Percentiles rank a stretch among this genome's conserved stretches.
These are phyloP conservation scores for Steccherinum ochraceum DNA, from an alignment of 768 basidiomycete species.

Conservation along the genomic window DNA sequence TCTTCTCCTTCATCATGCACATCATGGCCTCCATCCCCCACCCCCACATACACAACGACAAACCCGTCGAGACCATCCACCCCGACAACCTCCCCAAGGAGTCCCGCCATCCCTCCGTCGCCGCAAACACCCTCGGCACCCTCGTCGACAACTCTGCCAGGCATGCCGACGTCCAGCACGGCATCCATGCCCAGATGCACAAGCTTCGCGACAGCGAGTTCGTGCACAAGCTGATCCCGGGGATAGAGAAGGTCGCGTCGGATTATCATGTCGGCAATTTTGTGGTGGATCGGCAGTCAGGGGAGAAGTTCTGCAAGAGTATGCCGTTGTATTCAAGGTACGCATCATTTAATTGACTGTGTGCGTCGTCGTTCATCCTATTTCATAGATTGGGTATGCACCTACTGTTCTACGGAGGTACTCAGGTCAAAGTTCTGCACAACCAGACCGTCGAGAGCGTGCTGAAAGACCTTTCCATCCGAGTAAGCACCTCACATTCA, in stretches of 20 bases:
- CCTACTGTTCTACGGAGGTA: conserved; percentile 57
- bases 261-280: conserved; percentile 56
- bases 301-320: conserved; percentile 56
- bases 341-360: conserved; percentile 15
- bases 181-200: conserved; percentile 30
- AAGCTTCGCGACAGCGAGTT: conserved; percentile 23
- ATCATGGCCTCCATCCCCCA: conserved; percentile 16
- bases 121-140: conserved; percentile 27
- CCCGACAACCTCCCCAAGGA: conserved; percentile 29
- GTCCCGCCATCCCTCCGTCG: conserved; percentile 10
- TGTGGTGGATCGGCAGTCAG: conserved; percentile 41
- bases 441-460: conserved; percentile 41
- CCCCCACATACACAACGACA: conserved; percentile 9
- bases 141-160: conserved; percentile 32
- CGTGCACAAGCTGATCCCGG: conserved; percentile 45
- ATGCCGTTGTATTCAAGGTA: conserved; percentile 67
- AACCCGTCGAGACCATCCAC: conserved; percentile 24
- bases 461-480: conserved; percentile 49
- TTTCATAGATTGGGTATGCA: conserved; percentile 59
- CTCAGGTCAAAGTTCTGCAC: conserved; percentile 43
- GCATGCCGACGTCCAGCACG: conserved; percentile 18
- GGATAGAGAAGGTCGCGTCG: conserved; percentile 46
- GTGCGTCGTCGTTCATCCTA: background rate
- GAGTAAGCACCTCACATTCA: conserved; percentile 24
- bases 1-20: no score